Evolutionary conservation across 73 alveolate species (phyloP), one percentile per base, ranked within the genome.

Genomic region (Stentor coeruleus): DNA sequence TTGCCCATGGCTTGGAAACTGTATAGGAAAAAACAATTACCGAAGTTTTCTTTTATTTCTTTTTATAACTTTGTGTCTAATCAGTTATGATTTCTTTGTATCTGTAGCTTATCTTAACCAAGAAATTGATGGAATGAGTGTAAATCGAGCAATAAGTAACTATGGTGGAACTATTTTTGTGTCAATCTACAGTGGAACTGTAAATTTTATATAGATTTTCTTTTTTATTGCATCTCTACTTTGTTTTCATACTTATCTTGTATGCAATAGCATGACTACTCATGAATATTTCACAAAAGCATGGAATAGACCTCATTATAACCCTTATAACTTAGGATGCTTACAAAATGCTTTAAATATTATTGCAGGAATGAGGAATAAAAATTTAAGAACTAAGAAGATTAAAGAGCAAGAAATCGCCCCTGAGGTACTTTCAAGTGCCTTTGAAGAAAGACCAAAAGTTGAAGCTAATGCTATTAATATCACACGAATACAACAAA

Each of bases 1-100:
- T 82, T 93, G 97, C 76, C 95, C 93, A 30, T 93, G 89, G 81
- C 90, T 93, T 20, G 95, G 93, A 0, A 93, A 89, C 86, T 93
- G 98, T 49, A 86, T 93, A 3, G 98, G 98, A 38, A 82, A 85
- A 59, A 76, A 87, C 6, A 93, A 93, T 87, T 80, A 87, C 55
- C 87, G 82, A 80, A 75, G 73, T 75, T 82, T 91, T 39, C 55
- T 87, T n/a, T 55, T 76, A 1, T 87, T 87, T 66, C 31, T 87
- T 11, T 57, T 59, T 3, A 38, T 76, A 35, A 3, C 85, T 3
- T 26, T 26, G 28, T 36, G 38, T 6, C 37, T 77, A 81, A 20
- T 58, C 28, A 20, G n/a, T 33, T 66, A 28, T 66, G 37, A 66
- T 33, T 33, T 66, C 15, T 14, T 20, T 66, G n/a, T 66, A 20